Evolutionary conservation across 192 early-diverging fungal species (phyloP).

Genomic region (Umbelopsis ramanniana): DNA sequence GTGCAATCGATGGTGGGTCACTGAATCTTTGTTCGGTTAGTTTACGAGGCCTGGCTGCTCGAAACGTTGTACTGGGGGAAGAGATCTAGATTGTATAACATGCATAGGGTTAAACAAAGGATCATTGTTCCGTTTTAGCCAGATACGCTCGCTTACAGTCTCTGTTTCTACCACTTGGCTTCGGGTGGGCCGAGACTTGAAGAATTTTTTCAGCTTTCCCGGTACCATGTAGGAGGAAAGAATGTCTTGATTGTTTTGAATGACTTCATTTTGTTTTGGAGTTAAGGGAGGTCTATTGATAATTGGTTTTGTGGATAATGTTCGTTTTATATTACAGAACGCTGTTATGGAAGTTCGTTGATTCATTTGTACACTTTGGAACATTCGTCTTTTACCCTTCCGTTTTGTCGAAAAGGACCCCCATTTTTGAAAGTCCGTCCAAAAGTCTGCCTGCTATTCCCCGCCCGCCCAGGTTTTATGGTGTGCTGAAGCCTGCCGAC

Average conservation of each 20-base stretch:
- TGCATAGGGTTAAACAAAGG: background rate
- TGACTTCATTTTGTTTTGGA: background rate
- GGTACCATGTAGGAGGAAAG: slow-evolving; percentile 17
- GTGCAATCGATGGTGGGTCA: slow-evolving; percentile 34
- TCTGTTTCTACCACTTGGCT: background rate
- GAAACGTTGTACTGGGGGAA: background rate
- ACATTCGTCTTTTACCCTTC: too few species aligned
- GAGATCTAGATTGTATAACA: background rate
- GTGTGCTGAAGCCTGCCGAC: background rate
- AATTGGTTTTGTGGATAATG: background rate
- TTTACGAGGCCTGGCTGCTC: background rate
- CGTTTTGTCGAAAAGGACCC: too few species aligned
- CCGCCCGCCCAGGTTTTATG: background rate
- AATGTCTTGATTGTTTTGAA: background rate
- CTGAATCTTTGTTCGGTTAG: slow-evolving; percentile 21
- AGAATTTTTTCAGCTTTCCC: slow-evolving; percentile 18
- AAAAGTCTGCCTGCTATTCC: background rate
- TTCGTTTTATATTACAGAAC: background rate
- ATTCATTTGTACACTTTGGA: background rate
- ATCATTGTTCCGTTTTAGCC: background rate
- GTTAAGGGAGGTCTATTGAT: background rate
- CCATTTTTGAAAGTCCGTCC: background rate
- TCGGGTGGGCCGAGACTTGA: slow-evolving; percentile 11
- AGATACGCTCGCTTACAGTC: background rate
- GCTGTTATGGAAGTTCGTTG: background rate